A percentile compares a stretch with the other conserved stretches of the same genome.
Conservation (phyloP, 768 basidiomycete genomes). For the Serendipita sp. region DNA sequence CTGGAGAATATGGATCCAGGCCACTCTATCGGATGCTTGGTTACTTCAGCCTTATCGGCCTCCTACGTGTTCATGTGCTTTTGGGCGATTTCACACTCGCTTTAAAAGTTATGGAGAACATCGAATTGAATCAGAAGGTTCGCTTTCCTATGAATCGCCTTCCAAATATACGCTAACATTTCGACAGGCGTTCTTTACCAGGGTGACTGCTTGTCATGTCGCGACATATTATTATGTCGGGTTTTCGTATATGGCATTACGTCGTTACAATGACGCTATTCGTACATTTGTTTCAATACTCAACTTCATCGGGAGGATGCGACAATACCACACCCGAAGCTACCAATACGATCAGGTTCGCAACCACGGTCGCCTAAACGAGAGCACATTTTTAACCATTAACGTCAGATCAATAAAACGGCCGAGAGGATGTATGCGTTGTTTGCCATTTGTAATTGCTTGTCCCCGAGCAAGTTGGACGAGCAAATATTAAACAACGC, state of each 20-base stretch:
- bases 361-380: not conserved
- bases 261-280: slow-evolving; percentile 89
- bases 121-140: slow-evolving; percentile 83
- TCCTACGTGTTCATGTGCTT: slow-evolving; percentile 87
- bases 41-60: slow-evolving; percentile 90
- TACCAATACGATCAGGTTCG: slow-evolving; percentile 89
- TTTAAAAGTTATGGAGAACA: slow-evolving; percentile 84
- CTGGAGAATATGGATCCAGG: slow-evolving; percentile 79
- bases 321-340: slow-evolving; percentile 90
- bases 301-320: slow-evolving; percentile 91
- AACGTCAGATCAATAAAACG: slow-evolving; percentile 75
- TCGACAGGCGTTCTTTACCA: slow-evolving; percentile 65
- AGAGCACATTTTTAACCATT: not conserved
- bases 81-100: slow-evolving; percentile 93
- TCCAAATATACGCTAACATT: not conserved
- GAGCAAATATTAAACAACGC: slow-evolving; percentile 88
- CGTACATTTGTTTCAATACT: slow-evolving; percentile 83
- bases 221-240: slow-evolving; percentile 91
- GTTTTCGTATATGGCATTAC: slow-evolving; percentile 90
- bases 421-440: slow-evolving; percentile 96
- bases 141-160: not conserved
- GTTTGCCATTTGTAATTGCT: slow-evolving; percentile 81
- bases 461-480: slow-evolving; percentile 84
- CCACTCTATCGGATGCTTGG: slow-evolving; percentile 90
- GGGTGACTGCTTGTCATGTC: slow-evolving; percentile 94